phyloP scores from a whole-genome alignment of 2,329 filamentous ascomycete species.

The Pseudogymnoascus sp. region DNA sequence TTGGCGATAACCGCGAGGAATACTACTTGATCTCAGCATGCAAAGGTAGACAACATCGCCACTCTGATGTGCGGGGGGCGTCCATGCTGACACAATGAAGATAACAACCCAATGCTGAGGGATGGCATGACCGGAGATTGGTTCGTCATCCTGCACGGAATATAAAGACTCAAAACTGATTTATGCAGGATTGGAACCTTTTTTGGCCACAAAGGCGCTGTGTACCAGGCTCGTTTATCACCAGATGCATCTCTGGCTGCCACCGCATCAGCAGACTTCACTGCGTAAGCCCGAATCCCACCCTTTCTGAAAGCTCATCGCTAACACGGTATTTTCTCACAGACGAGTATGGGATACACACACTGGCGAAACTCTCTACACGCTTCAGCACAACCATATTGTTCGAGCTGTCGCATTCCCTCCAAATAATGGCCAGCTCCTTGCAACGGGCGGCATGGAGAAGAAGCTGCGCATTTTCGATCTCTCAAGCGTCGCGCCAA shows the following conservation, averaged over 20 bases:
- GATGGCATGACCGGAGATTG: conserved; percentile 94
- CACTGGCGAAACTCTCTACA: conserved; percentile 80
- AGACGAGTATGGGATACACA: conserved; percentile 97
- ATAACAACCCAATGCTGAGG: conserved; percentile 97
- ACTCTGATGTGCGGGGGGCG: not conserved
- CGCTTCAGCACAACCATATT: conserved; percentile 87
- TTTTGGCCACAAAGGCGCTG: conserved; percentile 94
- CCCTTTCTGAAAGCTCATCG: not conserved
- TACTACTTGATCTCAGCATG: conserved; percentile 70
- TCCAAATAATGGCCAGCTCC: conserved; percentile 68
- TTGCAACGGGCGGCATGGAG: conserved; percentile 91
- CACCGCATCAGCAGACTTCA: conserved; percentile 93
- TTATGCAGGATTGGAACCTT: conserved; percentile 78
- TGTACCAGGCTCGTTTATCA: conserved; percentile 91
- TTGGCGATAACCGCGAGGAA: conserved; percentile 50
- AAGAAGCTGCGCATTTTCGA: conserved; percentile 96
- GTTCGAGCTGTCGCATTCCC: conserved; percentile 90
- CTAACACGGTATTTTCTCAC: conserved; percentile 11
- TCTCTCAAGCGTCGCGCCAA: conserved; percentile 52
- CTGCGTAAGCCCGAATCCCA: conserved; percentile 54
- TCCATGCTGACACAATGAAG: conserved; percentile 38
- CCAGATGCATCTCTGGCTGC: conserved; percentile 82
- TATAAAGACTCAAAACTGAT: conserved; percentile 8
- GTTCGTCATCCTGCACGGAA: conserved; percentile 37
- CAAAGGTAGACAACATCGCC: conserved; percentile 43